Base-by-base conservation (phyloP, 31 red algal species). In the Asparagopsis taxiformis region DNA sequence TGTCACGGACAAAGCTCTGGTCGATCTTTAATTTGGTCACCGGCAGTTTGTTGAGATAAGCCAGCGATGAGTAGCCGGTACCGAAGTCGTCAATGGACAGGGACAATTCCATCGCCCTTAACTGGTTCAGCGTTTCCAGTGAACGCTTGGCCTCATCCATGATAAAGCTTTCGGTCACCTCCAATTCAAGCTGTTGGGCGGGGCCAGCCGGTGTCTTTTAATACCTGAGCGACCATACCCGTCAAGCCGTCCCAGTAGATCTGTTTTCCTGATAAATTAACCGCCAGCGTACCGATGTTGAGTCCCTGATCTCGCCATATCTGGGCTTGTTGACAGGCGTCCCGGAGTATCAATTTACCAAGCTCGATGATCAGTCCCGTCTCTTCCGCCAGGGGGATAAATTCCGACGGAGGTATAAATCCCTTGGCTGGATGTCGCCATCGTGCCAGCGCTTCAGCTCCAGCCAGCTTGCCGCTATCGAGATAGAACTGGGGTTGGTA, bases 51-150 rank as follows among this genome's bases (percentile, higher is more conserved):
- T 58, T 6, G 6, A 58, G 19, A 13, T 13, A 58, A 26, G 19
- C 5, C 26, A 58, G 19, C 8, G 55, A 58, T 8, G 55, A 58
- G 19, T 58, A 58, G 19, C 19, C 55, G 6, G 7, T 58, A 58
- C 55, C 55, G 19, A 58, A 58, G 26, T 58, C 55, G 26, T 58
- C 55, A 58, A 58, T 58, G 6, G 55, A 58, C 5, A 58, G 5
- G 8, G 6, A 11, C 6, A 58, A 5, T 30, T n/a, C 55, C 19
- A 58, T 13, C 26, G 7, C 19, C 19, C 55, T 58, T 5, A 58
- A 7, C 6, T 22, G 8, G 6, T 58, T 58, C 6, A 58, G 7
- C 19, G 5, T 6, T 11, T 21, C 19, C 8, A 58, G 19, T 26
- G 19, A 5, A 5, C 8, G 19, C 8, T 58, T n/a, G 8, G 26